These are phyloP conservation scores for Pezicula radicicola DNA, from an alignment of 2,329 filamentous ascomycete genomes.

Conservation along the genomic window DNA sequence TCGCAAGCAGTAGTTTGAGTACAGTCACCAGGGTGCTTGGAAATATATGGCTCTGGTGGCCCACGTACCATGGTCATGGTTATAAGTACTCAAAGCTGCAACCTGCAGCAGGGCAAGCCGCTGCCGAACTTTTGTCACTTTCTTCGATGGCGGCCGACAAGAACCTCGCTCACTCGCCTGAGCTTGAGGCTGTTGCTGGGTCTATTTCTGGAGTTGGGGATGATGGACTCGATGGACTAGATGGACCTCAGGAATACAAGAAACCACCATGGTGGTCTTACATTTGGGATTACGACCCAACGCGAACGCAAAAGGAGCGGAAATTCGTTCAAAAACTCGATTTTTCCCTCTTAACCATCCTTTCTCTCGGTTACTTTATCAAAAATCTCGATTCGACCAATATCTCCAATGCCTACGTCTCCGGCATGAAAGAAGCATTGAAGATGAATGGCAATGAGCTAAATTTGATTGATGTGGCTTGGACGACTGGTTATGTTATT, in stretches of 20 bases:
- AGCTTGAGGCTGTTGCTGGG: background rate
- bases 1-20: no score
- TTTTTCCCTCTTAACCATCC: constrained; percentile 20
- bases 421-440: constrained; percentile 35
- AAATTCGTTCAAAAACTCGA: constrained; percentile 25
- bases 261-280: constrained; percentile 24
- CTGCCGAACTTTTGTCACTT: background rate
- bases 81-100: background rate
- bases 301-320: constrained; percentile 12
- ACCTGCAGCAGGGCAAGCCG: background rate
- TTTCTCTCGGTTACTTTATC: constrained; percentile 26
- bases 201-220: constrained; percentile 9
- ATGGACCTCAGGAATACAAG: background rate
- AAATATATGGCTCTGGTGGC: background rate
- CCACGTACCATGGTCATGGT: background rate
- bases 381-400: constrained; percentile 26
- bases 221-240: background rate
- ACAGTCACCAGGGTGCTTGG: no score
- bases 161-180: background rate
- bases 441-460: constrained; percentile 34
- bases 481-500: constrained; percentile 56
- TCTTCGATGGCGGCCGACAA: background rate
- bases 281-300: constrained; percentile 24
- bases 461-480: constrained; percentile 38
- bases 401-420: constrained; percentile 34